Evolutionary conservation across 2,329 filamentous ascomycete species (phyloP), one percentile per base, ranked within the genome.

Genomic region (Tolypocladium endophyticum): DNA sequence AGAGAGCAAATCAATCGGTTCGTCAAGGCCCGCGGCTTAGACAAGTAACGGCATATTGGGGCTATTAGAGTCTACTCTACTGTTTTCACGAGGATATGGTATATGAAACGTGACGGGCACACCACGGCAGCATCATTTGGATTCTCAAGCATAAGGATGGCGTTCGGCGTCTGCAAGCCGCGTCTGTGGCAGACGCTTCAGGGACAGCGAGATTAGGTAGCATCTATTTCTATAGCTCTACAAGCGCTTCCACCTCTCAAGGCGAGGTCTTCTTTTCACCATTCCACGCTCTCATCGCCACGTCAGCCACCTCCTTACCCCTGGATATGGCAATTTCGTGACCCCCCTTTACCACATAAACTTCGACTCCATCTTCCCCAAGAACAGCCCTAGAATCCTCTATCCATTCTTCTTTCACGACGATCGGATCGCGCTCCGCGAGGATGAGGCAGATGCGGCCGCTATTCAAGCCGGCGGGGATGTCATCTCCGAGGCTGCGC

Each of bases 281-380:
- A 47, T 38, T 64, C 75, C 75, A 77, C 47, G 72, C 71, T 35
- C 65, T 62, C 23, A 74, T 66, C 8, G 70, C 69, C 23, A 71
- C 64, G 20, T 76, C 70, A 1, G 83, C 84, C 59, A 90, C 79
- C 59, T 85, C 80, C 12, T 76, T 73, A 3, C 82, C 83, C 59
- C 79, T 80, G 16, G 82, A 82, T 63, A 90, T 84, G 1, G 85
- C 85, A 61, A 91, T 75, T 67, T 90, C 88, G 69, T 92, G 89
- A 0, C 87, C 88, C 5, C 82, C 86, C 30, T 83, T 77, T 20
- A 90, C 67, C 30, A 82, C 73, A 50, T 78, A 74, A 56, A 86
- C 78, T 60, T 82, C 77, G 4, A 87, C 78, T 59, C 70, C 77
- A 7, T 87, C 83, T 30, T 76, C 72, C 3, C 86, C 85, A 28